These are phyloP conservation scores for Echeveria elegans DNA, from an alignment of 164 flowering plant species.

Conservation along the genomic window DNA sequence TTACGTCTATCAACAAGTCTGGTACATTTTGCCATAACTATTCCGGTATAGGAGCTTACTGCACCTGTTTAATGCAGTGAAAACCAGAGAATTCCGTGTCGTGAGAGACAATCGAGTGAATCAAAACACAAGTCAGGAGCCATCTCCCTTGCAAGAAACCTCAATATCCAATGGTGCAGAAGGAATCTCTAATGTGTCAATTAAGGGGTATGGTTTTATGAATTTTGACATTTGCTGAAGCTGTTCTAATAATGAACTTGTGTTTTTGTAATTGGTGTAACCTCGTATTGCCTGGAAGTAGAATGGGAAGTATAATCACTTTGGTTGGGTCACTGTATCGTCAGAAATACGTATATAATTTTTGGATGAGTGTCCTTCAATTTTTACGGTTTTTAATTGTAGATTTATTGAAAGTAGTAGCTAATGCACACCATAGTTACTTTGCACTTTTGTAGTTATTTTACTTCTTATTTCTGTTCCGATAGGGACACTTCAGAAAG, in stretches of 20 bases:
- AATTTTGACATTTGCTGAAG: not conserved
- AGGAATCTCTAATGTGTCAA: slow-evolving; percentile 22
- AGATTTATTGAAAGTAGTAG: no score
- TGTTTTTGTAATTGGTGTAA: not conserved
- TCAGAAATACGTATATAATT: not conserved
- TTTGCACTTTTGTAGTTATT: not conserved
- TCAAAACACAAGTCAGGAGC: slow-evolving; percentile 34
- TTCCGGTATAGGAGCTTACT: slow-evolving; percentile 7
- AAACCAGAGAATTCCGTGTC: slow-evolving; percentile 68
- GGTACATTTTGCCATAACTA: not conserved
- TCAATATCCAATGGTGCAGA: slow-evolving; percentile 26
- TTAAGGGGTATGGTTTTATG: slow-evolving; percentile 32
- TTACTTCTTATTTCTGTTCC: not conserved
- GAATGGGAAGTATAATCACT: not conserved
- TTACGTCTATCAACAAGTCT: not conserved
- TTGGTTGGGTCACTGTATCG: not conserved
- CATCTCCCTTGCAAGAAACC: slow-evolving; percentile 26
- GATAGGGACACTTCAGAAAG: not conserved
- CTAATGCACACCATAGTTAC: no score
- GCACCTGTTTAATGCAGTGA: slow-evolving; percentile 35
- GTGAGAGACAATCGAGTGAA: slow-evolving; percentile 85
- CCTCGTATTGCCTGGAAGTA: not conserved
- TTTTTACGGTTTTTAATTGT: no score
- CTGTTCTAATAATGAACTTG: not conserved
- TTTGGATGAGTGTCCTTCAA: no score